Percentiles rank a stretch among this genome's conserved stretches.
phyloP scores from a whole-genome alignment of 257 asterid genomes.

The Solanum chmielewskii region DNA sequence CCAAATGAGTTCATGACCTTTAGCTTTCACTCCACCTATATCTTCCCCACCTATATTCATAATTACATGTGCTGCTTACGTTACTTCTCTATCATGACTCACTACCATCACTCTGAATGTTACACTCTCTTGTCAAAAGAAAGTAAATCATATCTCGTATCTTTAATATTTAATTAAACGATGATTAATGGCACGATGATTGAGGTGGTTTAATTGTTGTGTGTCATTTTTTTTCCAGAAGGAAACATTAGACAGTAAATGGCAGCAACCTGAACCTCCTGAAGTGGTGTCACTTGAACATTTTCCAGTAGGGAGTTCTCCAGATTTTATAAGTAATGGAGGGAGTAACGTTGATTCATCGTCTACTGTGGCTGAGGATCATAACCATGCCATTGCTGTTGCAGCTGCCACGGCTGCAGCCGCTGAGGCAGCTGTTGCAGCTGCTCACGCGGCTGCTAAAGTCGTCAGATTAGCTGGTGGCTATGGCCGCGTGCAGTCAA shows the following conservation, averaged over 20 bases:
- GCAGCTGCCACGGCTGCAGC: constrained; percentile 90
- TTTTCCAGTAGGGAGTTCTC: constrained; percentile 74
- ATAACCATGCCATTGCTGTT: constrained; percentile 56
- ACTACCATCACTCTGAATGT: not conserved
- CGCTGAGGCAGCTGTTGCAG: constrained; percentile 81
- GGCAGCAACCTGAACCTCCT: constrained; percentile 72
- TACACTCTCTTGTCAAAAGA: not conserved
- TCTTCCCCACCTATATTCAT: constrained; percentile 17
- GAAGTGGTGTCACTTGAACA: constrained; percentile 83
- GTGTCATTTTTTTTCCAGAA: constrained; percentile 19
- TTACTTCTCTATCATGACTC: constrained; percentile 15
- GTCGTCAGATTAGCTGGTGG: constrained; percentile 72
- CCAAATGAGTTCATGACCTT: constrained; percentile 9
- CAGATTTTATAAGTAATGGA: constrained; percentile 45
- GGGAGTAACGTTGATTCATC: constrained; percentile 23
- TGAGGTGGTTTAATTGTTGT: not conserved
- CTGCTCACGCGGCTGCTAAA: constrained; percentile 87
- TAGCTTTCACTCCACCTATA: constrained; percentile 40
- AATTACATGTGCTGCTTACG: constrained; percentile 22
- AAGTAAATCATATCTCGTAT: not conserved
- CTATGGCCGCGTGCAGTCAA: constrained; percentile 40
- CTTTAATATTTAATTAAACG: not conserved
- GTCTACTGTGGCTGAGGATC: constrained; percentile 47
- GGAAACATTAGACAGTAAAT: constrained; percentile 44
- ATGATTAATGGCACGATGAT: not conserved